Evolutionary conservation across 2,329 filamentous ascomycete genomes (phyloP).

Genomic region (Fusarium pseudograminearum): DNA sequence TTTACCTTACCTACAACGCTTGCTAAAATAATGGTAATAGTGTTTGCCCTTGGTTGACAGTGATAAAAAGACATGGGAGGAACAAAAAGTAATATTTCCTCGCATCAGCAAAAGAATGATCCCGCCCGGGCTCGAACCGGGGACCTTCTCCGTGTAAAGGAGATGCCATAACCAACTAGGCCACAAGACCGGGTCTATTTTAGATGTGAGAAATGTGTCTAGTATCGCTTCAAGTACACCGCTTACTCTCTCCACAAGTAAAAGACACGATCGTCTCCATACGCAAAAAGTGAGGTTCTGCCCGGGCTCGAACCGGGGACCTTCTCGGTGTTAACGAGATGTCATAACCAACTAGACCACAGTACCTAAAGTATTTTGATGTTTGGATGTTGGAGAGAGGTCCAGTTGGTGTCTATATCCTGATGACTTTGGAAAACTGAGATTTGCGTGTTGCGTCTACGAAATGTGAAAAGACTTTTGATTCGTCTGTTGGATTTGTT

Average conservation of each 20-base stretch:
- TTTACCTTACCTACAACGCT: neutral
- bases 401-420: neutral
- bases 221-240: neutral
- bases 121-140: slow-evolving; percentile 45
- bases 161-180: slow-evolving; percentile 45
- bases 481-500: neutral
- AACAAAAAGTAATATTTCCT: fast-evolving
- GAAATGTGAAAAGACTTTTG: neutral
- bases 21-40: fast-evolving
- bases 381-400: neutral
- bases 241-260: fast-evolving
- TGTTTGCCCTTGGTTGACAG: no score
- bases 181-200: slow-evolving; percentile 36
- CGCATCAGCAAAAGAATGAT: slow-evolving; percentile 11
- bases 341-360: slow-evolving; percentile 45
- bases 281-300: slow-evolving; percentile 36
- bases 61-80: no score
- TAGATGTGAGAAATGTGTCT: fast-evolving
- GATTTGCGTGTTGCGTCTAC: no score
- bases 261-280: neutral
- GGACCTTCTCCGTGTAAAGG: slow-evolving; percentile 45
- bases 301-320: slow-evolving; percentile 41
- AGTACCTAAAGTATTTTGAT: slow-evolving; percentile 14
- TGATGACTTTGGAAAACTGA: no score
- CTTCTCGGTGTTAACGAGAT: slow-evolving; percentile 45